phyloP scores from a whole-genome alignment of 345 rosid genomes.

The Arabidopsis thaliana region TAIR10.1 NC_003076.8:16559001-16559500 shows the following conservation, averaged over 20 bases:
- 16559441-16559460: background rate
- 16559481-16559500: background rate
- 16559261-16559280: background rate
- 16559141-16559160: background rate
- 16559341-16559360: background rate
- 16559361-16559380: background rate
- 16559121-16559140: background rate
- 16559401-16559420: background rate
- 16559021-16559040: constrained; percentile 24
- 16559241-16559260: background rate
- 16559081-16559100: constrained; percentile 12
- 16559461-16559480: constrained; percentile 5
- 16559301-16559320: background rate
- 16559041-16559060: constrained; percentile 25
- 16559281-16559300: background rate
- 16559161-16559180: background rate
- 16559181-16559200: background rate
- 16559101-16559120: background rate
- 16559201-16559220: background rate
- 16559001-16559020: constrained; percentile 6
- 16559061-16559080: background rate
- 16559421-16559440: background rate
- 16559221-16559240: background rate
- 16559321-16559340: background rate
- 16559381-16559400: background rate